Evolutionary conservation across 441 rosid species (phyloP).

Genomic region (Croton setiger): DNA sequence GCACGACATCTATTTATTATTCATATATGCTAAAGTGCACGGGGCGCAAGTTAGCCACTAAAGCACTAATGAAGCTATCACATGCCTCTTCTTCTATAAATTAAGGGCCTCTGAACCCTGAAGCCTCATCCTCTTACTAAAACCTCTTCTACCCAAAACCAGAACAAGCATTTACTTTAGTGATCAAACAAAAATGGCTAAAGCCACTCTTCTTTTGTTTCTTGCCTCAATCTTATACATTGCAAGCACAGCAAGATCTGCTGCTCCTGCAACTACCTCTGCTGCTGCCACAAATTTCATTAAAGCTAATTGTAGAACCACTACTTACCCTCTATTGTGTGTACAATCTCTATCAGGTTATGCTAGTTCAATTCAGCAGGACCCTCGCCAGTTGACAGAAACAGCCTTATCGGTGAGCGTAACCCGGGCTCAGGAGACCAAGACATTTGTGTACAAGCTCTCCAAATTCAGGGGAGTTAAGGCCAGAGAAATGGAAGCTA

Average conservation of each 20-base stretch:
- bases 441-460: conserved; percentile 49
- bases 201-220: conserved; percentile 10
- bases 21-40: too few relatives aligned
- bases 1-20: too few relatives aligned
- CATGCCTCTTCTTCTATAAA: conserved; percentile 13
- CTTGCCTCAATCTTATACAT: conserved; percentile 24
- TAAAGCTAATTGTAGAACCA: conserved; percentile 51
- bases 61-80: neutral
- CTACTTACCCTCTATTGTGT: conserved; percentile 64
- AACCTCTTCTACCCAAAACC: neutral
- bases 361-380: conserved; percentile 52
- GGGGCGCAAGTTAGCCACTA: too few relatives aligned
- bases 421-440: conserved; percentile 47
- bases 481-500: conserved; percentile 53
- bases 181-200: conserved; percentile 27
- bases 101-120: neutral
- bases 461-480: conserved; percentile 50
- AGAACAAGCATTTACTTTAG: neutral
- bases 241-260: conserved; percentile 17
- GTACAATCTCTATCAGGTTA: conserved; percentile 56
- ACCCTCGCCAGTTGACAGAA: conserved; percentile 53
- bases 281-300: conserved; percentile 41
- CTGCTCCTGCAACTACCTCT: neutral
- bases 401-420: conserved; percentile 70
- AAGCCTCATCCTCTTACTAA: neutral